phyloP scores from a whole-genome alignment of 495 filamentous ascomycete genomes.

The Podospora comata region DNA sequence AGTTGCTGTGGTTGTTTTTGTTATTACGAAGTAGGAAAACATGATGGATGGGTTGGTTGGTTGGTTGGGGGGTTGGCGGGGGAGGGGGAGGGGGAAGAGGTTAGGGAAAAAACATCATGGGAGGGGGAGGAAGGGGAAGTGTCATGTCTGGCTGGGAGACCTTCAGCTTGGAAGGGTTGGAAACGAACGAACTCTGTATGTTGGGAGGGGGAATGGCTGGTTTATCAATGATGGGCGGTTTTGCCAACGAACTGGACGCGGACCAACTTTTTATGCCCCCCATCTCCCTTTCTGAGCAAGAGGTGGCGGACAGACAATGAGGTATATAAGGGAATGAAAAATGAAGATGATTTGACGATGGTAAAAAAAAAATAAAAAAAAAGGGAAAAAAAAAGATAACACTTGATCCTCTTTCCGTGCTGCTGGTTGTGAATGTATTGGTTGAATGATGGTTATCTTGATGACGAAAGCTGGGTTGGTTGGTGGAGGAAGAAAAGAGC shows the following conservation, averaged over 20 bases:
- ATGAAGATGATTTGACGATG: constrained; percentile 19
- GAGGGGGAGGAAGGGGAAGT: no score
- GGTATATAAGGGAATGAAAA: constrained; percentile 13
- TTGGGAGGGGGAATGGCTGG: no score
- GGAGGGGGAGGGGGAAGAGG: background rate
- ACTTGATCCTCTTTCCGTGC: background rate
- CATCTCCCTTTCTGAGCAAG: no score
- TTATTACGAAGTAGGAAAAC: background rate
- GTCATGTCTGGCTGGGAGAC: no score
- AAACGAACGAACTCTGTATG: no score
- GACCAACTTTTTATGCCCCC: no score
- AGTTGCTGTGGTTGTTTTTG: constrained; percentile 2
- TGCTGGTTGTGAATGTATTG: background rate
- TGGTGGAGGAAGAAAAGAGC: background rate
- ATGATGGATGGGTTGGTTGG: constrained; percentile 4
- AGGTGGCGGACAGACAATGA: background rate
- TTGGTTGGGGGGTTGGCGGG: no score
- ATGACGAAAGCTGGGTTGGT: background rate
- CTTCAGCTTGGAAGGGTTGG: no score
- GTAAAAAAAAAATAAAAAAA: background rate
- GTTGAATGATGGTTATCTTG: background rate
- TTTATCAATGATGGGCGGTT: no score
- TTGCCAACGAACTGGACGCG: no score
- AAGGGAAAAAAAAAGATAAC: no score
- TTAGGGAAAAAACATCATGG: background rate